A percentile compares a stretch with the other conserved stretches of the same genome.
Conservation (phyloP, 106 monocot species). For the Narthecium ossifragum region DNA sequence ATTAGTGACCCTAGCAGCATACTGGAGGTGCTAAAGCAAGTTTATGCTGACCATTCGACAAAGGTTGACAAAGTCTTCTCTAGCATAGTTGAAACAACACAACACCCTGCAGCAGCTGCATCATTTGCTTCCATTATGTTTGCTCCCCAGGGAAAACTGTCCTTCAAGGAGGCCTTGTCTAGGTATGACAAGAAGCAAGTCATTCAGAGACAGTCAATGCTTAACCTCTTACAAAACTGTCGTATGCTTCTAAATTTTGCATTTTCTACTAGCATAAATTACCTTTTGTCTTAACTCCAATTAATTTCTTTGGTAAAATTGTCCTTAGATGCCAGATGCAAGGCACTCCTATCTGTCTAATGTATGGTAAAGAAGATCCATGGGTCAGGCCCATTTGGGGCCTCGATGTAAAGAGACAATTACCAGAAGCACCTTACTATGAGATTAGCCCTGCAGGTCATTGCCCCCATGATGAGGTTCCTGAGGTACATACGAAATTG, state of each 20-base stretch:
- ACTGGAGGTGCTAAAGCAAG: constrained; percentile 76
- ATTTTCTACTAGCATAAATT: background rate
- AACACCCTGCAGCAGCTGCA: constrained; percentile 92
- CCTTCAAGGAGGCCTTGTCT: constrained; percentile 67
- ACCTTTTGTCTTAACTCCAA: background rate
- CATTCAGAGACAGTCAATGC: background rate
- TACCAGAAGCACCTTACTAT: constrained; percentile 82
- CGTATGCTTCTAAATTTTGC: background rate
- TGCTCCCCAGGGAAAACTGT: constrained; percentile 63
- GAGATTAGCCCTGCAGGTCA: constrained; percentile 97
- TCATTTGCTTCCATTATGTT: constrained; percentile 96
- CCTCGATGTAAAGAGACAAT: constrained; percentile 56
- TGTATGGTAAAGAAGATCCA: constrained; percentile 97
- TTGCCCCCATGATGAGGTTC: constrained; percentile 95
- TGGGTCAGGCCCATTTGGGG: constrained; percentile 95
- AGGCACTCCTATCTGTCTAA: constrained; percentile 74
- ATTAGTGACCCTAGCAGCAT: constrained; percentile 87
- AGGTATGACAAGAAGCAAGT: constrained; percentile 30
- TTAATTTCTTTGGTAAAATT: background rate
- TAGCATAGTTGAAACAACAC: constrained; percentile 71
- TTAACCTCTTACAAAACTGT: background rate
- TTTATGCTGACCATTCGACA: constrained; percentile 86
- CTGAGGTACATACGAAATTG: constrained; percentile 52
- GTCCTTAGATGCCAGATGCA: constrained; percentile 52
- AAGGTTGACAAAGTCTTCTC: constrained; percentile 83